A percentile compares a stretch with the other conserved stretches of the same genome.
phyloP scores from a whole-genome alignment of 305 asterid species.

The Plantago coronopus region DNA sequence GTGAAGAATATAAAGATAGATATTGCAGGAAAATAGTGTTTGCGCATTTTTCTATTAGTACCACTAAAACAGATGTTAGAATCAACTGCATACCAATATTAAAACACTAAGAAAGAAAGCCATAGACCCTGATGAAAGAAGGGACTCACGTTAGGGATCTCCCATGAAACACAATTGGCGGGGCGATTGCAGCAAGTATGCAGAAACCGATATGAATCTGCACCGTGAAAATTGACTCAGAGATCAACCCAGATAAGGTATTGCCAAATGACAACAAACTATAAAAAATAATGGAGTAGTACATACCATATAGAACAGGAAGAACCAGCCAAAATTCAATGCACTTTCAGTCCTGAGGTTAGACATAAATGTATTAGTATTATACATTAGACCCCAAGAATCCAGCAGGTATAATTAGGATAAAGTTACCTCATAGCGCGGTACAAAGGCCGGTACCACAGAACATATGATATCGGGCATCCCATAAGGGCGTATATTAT shows the following conservation, averaged over 20 bases:
- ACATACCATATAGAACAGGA: constrained; percentile 81
- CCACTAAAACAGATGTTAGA: too few species aligned
- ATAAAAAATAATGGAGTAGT: constrained; percentile 12
- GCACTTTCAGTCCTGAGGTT: constrained; percentile 94
- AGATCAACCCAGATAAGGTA: constrained; percentile 13
- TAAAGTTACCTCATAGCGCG: constrained; percentile 84
- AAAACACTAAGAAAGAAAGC: too few species aligned
- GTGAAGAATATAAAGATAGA: background rate
- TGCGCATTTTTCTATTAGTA: too few species aligned
- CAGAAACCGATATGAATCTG: constrained; percentile 93
- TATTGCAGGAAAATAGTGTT: constrained; percentile 3
- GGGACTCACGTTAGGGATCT: constrained; percentile 73
- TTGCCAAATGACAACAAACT: constrained; percentile 9
- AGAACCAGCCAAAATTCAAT: constrained; percentile 88
- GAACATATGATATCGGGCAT: constrained; percentile 80
- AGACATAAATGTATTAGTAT: background rate
- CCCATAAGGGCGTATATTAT: constrained; percentile 83
- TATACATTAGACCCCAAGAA: constrained; percentile 10
- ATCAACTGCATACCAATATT: too few species aligned
- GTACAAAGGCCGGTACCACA: constrained; percentile 97
- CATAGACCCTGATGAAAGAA: background rate
- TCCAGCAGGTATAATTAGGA: constrained; percentile 12
- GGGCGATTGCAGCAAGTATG: constrained; percentile 97
- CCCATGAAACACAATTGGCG: constrained; percentile 90
- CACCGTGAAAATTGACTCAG: constrained; percentile 30